These are phyloP conservation scores for Clohesyomyces aquaticus DNA, from an alignment of 495 filamentous ascomycete species.

Conservation along the genomic window DNA sequence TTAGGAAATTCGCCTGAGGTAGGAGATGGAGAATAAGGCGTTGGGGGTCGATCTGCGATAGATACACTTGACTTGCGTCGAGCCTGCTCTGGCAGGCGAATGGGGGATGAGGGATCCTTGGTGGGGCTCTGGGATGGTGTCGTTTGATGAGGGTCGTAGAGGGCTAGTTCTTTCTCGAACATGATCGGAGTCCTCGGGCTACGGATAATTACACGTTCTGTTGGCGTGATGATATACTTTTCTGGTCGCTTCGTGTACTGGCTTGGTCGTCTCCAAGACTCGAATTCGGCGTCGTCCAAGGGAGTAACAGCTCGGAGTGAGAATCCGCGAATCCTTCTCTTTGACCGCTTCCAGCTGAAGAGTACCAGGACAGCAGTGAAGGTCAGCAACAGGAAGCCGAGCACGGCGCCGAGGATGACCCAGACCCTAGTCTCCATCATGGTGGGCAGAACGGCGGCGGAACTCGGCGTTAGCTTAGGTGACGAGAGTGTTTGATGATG, in stretches of 20 bases:
- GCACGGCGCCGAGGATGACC: slow-evolving; percentile 36
- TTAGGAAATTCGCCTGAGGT: slow-evolving; percentile 18
- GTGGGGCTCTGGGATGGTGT: slow-evolving; percentile 15
- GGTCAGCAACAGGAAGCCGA: slow-evolving; percentile 30
- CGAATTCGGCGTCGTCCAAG: slow-evolving; percentile 41
- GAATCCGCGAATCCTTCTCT: slow-evolving; percentile 36
- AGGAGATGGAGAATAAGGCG: slow-evolving; percentile 32
- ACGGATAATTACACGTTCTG: slow-evolving; percentile 30
- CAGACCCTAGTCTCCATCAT: slow-evolving; percentile 35
- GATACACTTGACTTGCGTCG: slow-evolving; percentile 38
- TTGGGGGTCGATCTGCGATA: slow-evolving; percentile 40
- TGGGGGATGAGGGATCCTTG: slow-evolving; percentile 25
- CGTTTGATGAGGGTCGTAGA: slow-evolving; percentile 26
- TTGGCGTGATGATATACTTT: slow-evolving; percentile 37
- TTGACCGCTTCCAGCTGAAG: slow-evolving; percentile 37
- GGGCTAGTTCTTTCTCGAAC: slow-evolving; percentile 33
- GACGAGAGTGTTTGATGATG: slow-evolving; percentile 10
- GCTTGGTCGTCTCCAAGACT: slow-evolving; percentile 41
- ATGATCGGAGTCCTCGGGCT: slow-evolving; percentile 24
- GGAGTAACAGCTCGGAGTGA: slow-evolving; percentile 39
- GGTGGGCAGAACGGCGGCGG: background rate
- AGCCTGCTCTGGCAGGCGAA: slow-evolving; percentile 29
- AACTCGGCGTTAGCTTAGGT: background rate
- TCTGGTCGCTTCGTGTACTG: slow-evolving; percentile 32
- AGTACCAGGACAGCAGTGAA: slow-evolving; percentile 22